Conservation (phyloP, 805 yeast species). For the Ogataea nakhonphanomensis region DNA sequence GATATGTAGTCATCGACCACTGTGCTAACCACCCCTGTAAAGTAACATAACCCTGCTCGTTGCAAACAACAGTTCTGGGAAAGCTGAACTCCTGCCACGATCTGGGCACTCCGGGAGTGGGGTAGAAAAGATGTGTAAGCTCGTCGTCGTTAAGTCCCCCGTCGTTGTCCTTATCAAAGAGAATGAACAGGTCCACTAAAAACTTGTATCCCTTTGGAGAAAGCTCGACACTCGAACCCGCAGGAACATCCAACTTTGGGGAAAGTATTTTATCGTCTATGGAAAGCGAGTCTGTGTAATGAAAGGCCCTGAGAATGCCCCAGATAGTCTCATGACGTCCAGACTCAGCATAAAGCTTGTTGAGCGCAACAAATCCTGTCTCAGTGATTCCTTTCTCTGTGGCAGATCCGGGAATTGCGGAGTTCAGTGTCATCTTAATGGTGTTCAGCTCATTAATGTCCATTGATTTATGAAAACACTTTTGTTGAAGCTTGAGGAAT, state of each 20-base stretch:
- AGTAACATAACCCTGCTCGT: conserved; percentile 85
- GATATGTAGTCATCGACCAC: conserved; percentile 94
- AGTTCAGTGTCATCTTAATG: conserved; percentile 37
- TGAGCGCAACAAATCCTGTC: conserved; percentile 73
- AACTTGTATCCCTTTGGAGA: conserved; percentile 92
- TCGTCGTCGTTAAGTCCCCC: conserved; percentile 87
- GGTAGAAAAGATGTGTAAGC: conserved; percentile 63
- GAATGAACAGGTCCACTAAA: conserved; percentile 81
- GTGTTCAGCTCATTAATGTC: conserved; percentile 46
- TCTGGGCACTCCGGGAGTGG: conserved; percentile 91
- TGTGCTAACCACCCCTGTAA: conserved; percentile 99
- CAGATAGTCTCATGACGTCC: conserved; percentile 97
- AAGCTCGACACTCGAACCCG: conserved; percentile 78
- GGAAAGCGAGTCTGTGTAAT: conserved; percentile 89
- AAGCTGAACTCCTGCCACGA: conserved; percentile 84
- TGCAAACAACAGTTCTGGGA: conserved; percentile 84
- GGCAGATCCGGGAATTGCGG: conserved; percentile 28
- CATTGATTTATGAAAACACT: conserved; percentile 62
- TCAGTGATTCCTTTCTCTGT: conserved; percentile 56
- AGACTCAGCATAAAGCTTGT: conserved; percentile 78
- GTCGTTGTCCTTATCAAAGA: conserved; percentile 92
- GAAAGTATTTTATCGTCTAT: conserved; percentile 73
- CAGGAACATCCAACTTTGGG: conserved; percentile 75
- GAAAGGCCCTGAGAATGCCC: conserved; percentile 87
- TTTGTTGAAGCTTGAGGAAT: conserved; percentile 61